Conservation (phyloP, 2,329 filamentous ascomycete species). For the Aschersonia sp. region DNA sequence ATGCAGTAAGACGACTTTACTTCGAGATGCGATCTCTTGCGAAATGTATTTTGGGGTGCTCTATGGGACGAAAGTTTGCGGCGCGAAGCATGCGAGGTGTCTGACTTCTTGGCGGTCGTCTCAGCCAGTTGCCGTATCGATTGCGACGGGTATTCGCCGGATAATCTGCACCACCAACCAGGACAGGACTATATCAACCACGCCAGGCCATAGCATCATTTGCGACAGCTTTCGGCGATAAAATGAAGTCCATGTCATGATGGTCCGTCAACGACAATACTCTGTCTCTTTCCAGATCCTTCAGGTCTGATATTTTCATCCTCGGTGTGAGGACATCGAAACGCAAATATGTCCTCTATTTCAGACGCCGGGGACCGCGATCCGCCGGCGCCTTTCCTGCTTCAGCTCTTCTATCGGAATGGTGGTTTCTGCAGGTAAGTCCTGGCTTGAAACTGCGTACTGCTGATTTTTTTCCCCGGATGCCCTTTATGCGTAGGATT, state of each 20-base stretch:
- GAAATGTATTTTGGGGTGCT: too few relatives aligned
- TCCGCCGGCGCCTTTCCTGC: conserved; percentile 63
- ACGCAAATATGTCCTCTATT: conserved; percentile 19
- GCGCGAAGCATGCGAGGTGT: too few relatives aligned
- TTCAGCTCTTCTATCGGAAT: conserved; percentile 72
- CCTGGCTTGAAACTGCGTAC: not conserved
- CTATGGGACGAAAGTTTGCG: too few relatives aligned
- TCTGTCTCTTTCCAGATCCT: too few relatives aligned
- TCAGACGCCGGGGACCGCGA: conserved; percentile 38
- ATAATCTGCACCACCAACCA: conserved; percentile 5
- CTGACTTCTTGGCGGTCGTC: too few relatives aligned
- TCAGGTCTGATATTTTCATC: not conserved
- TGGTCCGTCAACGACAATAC: too few relatives aligned
- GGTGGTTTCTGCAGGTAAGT: conserved; percentile 55
- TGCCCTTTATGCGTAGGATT: not conserved
- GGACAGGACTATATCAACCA: not conserved
- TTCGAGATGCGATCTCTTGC: too few relatives aligned
- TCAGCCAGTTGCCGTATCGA: conserved; percentile 8
- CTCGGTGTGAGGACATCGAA: not conserved
- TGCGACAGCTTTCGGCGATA: too few relatives aligned
- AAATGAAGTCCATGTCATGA: too few relatives aligned
- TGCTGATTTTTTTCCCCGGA: not conserved
- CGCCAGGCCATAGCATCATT: too few relatives aligned
- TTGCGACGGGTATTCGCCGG: conserved; percentile 15
- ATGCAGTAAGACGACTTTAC: not conserved